Evolutionary conservation across 371 early-diverging fungal species (phyloP).

Genomic region (Apophysomyces sp.): DNA sequence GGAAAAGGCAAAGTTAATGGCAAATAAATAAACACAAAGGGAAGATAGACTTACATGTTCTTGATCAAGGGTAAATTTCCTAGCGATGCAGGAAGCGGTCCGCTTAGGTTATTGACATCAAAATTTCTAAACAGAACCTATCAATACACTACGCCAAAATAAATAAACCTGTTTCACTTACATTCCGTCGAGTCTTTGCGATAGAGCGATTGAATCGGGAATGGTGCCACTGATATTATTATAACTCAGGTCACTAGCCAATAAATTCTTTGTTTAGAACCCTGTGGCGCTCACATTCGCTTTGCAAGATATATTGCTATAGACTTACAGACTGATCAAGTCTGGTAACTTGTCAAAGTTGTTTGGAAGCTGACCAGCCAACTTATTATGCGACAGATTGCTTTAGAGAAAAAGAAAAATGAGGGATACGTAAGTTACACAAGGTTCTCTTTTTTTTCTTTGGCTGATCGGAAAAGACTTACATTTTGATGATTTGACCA

Average conservation of each 20-base stretch:
- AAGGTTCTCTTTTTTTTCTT: background rate
- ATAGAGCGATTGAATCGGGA: slow-evolving; percentile 29
- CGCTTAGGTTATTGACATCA: slow-evolving; percentile 32
- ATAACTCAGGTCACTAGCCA: slow-evolving; percentile 43
- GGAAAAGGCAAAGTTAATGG: slow-evolving; percentile 2
- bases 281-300: background rate
- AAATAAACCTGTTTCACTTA: background rate
- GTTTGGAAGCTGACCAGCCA: slow-evolving; percentile 48
- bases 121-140: no score
- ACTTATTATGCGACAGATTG: slow-evolving; percentile 43
- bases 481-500: slow-evolving; percentile 40
- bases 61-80: slow-evolving; percentile 21
- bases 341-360: slow-evolving; percentile 37
- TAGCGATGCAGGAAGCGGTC: slow-evolving; percentile 26
- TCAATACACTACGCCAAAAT: no score
- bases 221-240: slow-evolving; percentile 49
- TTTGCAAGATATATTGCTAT: background rate
- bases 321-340: slow-evolving; percentile 42
- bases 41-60: slow-evolving; percentile 24
- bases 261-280: background rate
- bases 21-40: background rate
- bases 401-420: slow-evolving; percentile 15
- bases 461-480: slow-evolving; percentile 10
- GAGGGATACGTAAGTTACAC: background rate
- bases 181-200: background rate